Base-by-base conservation (phyloP, 176 grass and related monocot species). In the Aegilops sharonensis region DNA sequence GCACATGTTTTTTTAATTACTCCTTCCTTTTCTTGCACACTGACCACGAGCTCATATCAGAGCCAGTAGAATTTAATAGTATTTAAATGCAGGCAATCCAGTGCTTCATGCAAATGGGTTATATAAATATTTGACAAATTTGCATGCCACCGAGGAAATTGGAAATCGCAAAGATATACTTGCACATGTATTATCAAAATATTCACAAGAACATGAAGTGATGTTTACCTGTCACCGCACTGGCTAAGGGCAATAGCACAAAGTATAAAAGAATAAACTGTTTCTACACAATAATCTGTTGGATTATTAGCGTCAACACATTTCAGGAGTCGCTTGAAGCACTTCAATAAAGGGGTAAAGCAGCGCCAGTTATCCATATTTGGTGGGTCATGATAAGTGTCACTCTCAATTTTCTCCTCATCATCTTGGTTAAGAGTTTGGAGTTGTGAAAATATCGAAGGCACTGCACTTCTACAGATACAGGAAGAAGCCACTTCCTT, bases 401-500 rank as follows among this genome's bases (percentile, higher is more conserved):
- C 80, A 45, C 57, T 79, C 66, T 66, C 80, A 59, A 72, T 78
- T 79, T 90, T 83, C 54, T 73, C 80, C 62, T 65, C 13, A 39
- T 59, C 56, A 42, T 87, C 84, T 57, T 87, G 62, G 42, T 87
- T 59, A 24, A 59, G 78, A 74, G 32, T 83, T 79, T 79, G 74
- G 57, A 87, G 83, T 83, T 87, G 80, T 79, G 89, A 87, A 72
- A 87, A 59, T 87, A 90, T 87, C 45, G 17, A 87, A 79, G 73
- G 24, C 20, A 83, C 80, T 83, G 89, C 80, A 73, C 27, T 83
- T 87, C 74, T 87, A 90, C 71, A 92, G 68, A 78, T 81, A 88
- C 85, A 68, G 59, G 93, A 98, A 42, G 79, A 73, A 83, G 91
- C 77, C 80, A 98, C 79, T 82, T 94, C 96, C 88, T 92, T 95